A percentile compares a stretch with the other conserved stretches of the same genome.
Conservation (phyloP, 495 filamentous ascomycete genomes). For the Penicillium desertorum region DNA sequence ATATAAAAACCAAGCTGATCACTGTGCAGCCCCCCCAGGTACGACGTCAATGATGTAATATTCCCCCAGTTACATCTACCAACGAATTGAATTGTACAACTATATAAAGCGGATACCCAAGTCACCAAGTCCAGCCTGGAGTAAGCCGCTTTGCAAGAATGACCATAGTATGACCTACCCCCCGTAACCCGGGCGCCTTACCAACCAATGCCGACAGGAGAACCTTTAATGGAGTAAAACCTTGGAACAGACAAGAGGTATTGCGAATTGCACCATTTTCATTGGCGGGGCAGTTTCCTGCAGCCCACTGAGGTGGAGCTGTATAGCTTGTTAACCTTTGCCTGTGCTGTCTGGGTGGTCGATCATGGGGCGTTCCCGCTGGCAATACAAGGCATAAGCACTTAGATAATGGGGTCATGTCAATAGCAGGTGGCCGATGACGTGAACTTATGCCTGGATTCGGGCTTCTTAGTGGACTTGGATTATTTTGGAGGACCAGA, state of each 20-base stretch:
- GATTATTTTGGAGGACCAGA: background rate
- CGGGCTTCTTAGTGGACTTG: background rate
- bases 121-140: background rate
- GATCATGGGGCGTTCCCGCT: constrained; percentile 6
- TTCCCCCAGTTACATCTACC: constrained; percentile 4
- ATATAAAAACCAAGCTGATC: background rate
- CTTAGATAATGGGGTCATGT: background rate
- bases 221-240: constrained; percentile 6
- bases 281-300: constrained; percentile 12
- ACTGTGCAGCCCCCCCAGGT: background rate
- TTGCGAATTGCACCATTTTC: constrained; percentile 9
- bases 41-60: constrained; percentile 22
- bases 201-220: constrained; percentile 5
- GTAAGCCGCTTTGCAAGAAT: background rate
- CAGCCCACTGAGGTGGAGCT: background rate
- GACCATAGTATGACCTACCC: constrained; percentile 3
- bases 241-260: constrained; percentile 5
- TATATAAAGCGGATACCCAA: background rate
- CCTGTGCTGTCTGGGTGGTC: constrained; percentile 4
- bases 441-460: background rate
- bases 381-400: background rate
- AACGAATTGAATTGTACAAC: background rate
- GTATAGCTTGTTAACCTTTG: background rate
- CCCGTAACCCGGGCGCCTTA: background rate
- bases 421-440: constrained; percentile 7